Base-by-base conservation (phyloP, 352 stramenopile species). In the Globisporangium nunn region DNA sequence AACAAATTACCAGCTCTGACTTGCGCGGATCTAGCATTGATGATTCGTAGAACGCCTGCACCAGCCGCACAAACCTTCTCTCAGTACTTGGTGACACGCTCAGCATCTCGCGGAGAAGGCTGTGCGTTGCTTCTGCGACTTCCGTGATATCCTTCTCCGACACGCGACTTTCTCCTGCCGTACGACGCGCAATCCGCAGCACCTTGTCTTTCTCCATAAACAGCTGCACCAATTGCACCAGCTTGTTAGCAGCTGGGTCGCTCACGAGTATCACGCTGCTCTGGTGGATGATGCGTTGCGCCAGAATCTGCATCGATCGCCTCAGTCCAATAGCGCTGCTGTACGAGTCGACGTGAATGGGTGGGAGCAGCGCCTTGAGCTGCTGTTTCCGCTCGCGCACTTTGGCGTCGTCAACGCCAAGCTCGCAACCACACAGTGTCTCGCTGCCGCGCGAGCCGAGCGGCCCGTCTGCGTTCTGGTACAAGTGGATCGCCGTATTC, bases 401-500 rank as follows among this genome's bases (percentile, higher is more conserved):
- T 14, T 70, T 52, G 8, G 49, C 54, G 17, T 49, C 18, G 28
- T 80, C 59, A 29, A 56, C 56, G 49, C 71, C 70, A 3, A 67
- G 64, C 49, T 76, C 73, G 52, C 76, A 87, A 3, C 76, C 76
- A 51, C 76, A 87, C 1, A 87, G 55, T 46, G 50, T 62, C 4
- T 62, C 46, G 30, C 54, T 62, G 31, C 37, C 72, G 45, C 68
- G 79, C 4, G 67, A 44, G 12, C 74, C 69, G 14, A 86, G 65
- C 4, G 66, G 68, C 29, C 75, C 77, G 52, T 86, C 75, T 1
- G 76, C 65, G 33, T 85, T 67, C 61, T 85, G 78, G 53, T 84
- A 86, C 30, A 85, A 63, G 44, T 88, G 78, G 33, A 84, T 84
- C 14, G 72, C 72, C 14, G 78, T 85, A 57, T 80, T 66, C 18